Base-by-base conservation (phyloP, 495 filamentous ascomycete genomes). In the Astrothelium macrocarpum region DNA sequence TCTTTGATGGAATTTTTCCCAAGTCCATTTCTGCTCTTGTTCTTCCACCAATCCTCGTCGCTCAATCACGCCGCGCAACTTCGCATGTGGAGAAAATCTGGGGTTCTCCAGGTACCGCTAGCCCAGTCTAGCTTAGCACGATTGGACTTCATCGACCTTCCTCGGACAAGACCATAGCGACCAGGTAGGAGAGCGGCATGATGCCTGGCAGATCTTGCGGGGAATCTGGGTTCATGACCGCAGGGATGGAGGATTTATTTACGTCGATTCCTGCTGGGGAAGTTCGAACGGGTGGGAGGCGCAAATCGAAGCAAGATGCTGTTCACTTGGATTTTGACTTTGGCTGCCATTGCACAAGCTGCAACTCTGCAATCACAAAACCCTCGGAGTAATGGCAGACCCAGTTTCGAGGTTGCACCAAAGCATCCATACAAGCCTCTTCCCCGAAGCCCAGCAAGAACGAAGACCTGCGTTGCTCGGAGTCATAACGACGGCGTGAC, bases 401-500 rank as follows among this genome's bases (percentile, higher is more conserved):
- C 49, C 11, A 56, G 49, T 20, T 16, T 28, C 29, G 49, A 56
- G 49, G 25, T 56, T 9, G 49, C 49, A 56, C 64, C 64, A 26
- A 60, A 68, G n/a, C 60, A 63, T n/a, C 67, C 67, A 32, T 64
- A 53, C 43, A 14, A 29, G n/a, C 53, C 72, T 61, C 62, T 70
- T 36, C 65, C 64, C 28, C 59, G 20, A 63, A 73, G 69, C 25
- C 67, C 59, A 32, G 31, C 59, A 43, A 58, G 71, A 42, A 60
- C 32, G 11, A 68, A 68, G 34, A 62, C 56, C 2, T 75, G 73
- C 66, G 42, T 45, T 2, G 71, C 74, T 16, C 61, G 71, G 53
- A 71, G 66, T 60, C 62, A 69, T 34, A 79, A 76, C 28, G 70
- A 83, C 32, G 74, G 80, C 1, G 60, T 66, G 60, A 73, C 71